These are phyloP conservation scores for Golovinomyces cichoracearum DNA, from an alignment of 2,329 filamentous ascomycete genomes.

Conservation along the genomic window DNA sequence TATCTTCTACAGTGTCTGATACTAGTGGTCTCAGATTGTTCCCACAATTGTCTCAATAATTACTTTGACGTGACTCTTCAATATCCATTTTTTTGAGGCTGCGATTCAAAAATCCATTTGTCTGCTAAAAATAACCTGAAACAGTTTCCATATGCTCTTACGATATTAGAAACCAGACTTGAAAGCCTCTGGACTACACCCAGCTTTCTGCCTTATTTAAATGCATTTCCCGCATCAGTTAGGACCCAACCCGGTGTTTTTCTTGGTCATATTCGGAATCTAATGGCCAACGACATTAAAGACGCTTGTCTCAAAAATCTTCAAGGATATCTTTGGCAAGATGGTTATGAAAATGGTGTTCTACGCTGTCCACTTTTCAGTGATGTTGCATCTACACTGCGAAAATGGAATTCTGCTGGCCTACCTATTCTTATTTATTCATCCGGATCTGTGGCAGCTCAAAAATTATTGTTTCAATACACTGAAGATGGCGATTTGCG, in stretches of 20 bases:
- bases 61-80: no score
- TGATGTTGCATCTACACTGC: constrained; percentile 41
- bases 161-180: constrained; percentile 36
- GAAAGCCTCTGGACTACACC: constrained; percentile 39
- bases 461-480: constrained; percentile 54
- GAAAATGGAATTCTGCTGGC: constrained; percentile 28
- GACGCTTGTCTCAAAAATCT: constrained; percentile 52
- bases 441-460: constrained; percentile 53
- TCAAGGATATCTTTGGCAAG: constrained; percentile 55
- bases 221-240: constrained; percentile 42
- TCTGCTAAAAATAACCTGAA: no score
- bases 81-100: neutral
- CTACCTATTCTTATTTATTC: constrained; percentile 51
- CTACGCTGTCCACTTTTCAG: constrained; percentile 48
- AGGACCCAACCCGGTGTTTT: constrained; percentile 32
- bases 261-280: constrained; percentile 39
- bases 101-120: neutral
- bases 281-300: constrained; percentile 49
- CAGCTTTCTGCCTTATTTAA: constrained; percentile 38
- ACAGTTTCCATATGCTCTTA: constrained; percentile 55
- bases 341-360: constrained; percentile 43
- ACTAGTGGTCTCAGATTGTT: no score
- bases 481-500: constrained; percentile 29
- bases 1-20: no score
- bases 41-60: no score